phyloP scores from a whole-genome alignment of 225 moss, liverwort and hornwort species.

The Thuidium tamariscinum region DNA sequence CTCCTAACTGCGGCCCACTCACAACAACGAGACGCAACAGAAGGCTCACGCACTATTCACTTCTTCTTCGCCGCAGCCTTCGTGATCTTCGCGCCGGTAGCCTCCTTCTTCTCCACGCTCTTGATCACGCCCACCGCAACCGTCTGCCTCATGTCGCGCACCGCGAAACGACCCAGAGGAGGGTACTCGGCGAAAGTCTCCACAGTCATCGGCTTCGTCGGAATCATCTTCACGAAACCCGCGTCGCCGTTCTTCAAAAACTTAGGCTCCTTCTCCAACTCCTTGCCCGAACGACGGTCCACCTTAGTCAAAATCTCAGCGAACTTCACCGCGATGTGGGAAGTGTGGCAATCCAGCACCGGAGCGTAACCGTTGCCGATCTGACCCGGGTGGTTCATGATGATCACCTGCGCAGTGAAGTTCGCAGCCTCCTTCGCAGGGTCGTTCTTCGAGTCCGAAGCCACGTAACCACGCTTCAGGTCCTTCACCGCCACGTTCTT shows the following conservation, averaged over 20 bases:
- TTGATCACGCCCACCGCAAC: conserved; percentile 50
- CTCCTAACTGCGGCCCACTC: background rate
- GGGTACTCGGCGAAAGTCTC: conserved; percentile 38
- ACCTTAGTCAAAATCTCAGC: conserved; percentile 43
- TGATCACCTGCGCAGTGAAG: conserved; percentile 50
- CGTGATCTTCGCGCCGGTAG: conserved; percentile 31
- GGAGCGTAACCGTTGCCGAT: conserved; percentile 50
- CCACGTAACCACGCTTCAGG: too few relatives aligned
- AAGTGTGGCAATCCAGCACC: conserved; percentile 49
- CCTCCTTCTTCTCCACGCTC: conserved; percentile 43
- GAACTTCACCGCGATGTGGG: conserved; percentile 45
- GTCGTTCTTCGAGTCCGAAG: too few relatives aligned
- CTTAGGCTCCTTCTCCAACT: conserved; percentile 60
- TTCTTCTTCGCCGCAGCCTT: conserved; percentile 49
- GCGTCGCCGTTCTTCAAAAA: conserved; percentile 59
- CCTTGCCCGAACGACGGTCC: conserved; percentile 44
- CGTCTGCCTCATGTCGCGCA: conserved; percentile 53
- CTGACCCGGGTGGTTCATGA: conserved; percentile 57
- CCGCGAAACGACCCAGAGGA: conserved; percentile 31
- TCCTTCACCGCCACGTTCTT: too few relatives aligned
- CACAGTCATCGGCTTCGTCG: conserved; percentile 50
- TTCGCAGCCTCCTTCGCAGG: conserved; percentile 39
- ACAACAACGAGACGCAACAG: fast-evolving
- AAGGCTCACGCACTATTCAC: background rate
- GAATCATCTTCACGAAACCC: conserved; percentile 51